Evolutionary conservation across 306 rosid species (phyloP), one percentile per base, ranked within the genome.

Genomic region (Acacia confusa): DNA sequence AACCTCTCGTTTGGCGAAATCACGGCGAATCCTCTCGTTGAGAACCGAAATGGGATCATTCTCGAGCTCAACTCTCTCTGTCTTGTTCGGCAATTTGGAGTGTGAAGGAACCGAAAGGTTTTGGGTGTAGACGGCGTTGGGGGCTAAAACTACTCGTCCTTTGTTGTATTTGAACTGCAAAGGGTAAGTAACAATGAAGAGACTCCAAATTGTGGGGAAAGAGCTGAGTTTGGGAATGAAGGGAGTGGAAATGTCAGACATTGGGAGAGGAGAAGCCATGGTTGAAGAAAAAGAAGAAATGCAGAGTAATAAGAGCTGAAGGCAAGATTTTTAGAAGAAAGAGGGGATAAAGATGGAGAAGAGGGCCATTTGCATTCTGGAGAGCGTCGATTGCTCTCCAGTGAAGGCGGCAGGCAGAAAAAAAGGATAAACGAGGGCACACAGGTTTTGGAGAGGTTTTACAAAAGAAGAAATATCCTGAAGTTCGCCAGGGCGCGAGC

Each of bases 1-100:
- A 28, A 82, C 82, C 57, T 89, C 89, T 41, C 92, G 83, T 78
- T 85, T 85, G 58, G 86, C 53, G 30, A 84, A 91, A 41, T 92
- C 91, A 0, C 95, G 94, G 47, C 87, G 92, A 87, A 95, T 85
- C 22, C 98, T 82, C 66, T 89, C 92, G 79, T 95, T 91, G 3
- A 95, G 88, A 27, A 85, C 7, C 1, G 94, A 75, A 40, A 95
- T 95, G 41, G 92, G 78, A 91, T 92, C 97, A 2, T 63, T 76
- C 17, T 88, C 91, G 0, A 34, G 75, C n/a, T 92, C 92, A 17
- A 52, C 58, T 75, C 79, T 78, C 14, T 81, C 86, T 11, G 77
- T 72, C 44, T 75, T 81, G 65, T 75, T 82, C 16, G 79, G 17
- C 41, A 86, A 61, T 53, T 87, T 78, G 32, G 90, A 50, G 55